These are phyloP conservation scores for Dendrobium officinale DNA, from an alignment of 106 monocot species.

Conservation along the genomic window DNA sequence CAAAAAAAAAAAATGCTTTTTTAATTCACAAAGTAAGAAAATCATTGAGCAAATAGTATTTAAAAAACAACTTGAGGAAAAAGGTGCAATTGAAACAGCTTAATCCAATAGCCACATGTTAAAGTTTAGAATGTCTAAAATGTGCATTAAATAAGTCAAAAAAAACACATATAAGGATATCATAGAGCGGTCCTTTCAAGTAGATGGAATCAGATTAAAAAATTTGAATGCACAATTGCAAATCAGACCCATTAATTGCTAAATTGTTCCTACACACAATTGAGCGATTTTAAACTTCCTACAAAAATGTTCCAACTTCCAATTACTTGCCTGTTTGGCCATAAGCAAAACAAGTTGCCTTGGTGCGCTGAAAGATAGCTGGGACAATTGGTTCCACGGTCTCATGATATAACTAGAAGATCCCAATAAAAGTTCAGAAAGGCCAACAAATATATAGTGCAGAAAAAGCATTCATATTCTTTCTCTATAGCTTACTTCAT, in stretches of 20 bases:
- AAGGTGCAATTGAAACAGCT: background rate
- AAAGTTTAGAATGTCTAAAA: too few relatives aligned
- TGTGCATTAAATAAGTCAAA: too few relatives aligned
- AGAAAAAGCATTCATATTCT: background rate
- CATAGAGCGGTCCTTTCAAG: too few relatives aligned
- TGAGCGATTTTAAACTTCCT: background rate
- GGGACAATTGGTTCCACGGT: conserved; percentile 93
- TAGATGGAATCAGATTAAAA: too few relatives aligned
- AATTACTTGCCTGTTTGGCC: conserved; percentile 76
- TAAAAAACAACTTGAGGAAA: background rate
- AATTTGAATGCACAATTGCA: too few relatives aligned
- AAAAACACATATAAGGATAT: too few relatives aligned
- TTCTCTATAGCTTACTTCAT: conserved; percentile 50
- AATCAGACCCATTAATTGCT: background rate
- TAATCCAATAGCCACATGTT: too few relatives aligned
- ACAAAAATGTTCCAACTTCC: background rate
- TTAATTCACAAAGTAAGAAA: background rate
- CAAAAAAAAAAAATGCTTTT: background rate
- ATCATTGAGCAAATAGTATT: background rate
- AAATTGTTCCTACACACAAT: background rate
- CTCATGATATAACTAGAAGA: conserved; percentile 71
- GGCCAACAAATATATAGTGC: background rate
- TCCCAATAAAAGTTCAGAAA: background rate
- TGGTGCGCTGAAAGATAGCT: conserved; percentile 81
- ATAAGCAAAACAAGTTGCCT: conserved; percentile 99